Evolutionary conservation across 768 basidiomycete species (phyloP).

Genomic region (Leucosporidium creatinivorum): DNA sequence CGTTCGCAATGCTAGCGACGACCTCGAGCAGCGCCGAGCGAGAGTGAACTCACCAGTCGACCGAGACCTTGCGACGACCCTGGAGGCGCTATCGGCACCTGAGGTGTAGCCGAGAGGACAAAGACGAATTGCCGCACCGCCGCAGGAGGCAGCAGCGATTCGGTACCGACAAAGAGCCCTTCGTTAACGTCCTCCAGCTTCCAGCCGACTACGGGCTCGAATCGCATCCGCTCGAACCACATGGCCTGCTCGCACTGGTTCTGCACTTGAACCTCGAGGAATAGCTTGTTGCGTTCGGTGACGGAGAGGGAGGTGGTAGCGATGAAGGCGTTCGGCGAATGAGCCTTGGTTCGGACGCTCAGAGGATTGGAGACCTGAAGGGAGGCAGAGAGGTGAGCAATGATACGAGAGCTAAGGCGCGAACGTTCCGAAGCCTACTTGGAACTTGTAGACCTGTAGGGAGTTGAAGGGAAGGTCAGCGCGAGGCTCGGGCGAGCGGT

Average conservation of each 20-base stretch:
- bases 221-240: constrained; percentile 70
- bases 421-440: background rate
- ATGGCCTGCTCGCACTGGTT: constrained; percentile 71
- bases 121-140: constrained; percentile 84
- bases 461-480: background rate
- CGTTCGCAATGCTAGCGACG: background rate
- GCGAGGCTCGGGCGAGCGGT: background rate
- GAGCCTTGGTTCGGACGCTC: constrained; percentile 91
- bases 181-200: constrained; percentile 52
- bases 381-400: too few relatives aligned
- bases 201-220: constrained; percentile 68
- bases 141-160: constrained; percentile 66
- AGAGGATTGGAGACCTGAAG: constrained; percentile 82
- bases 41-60: constrained; percentile 41
- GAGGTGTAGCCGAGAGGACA: constrained; percentile 53
- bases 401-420: background rate
- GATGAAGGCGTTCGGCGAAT: constrained; percentile 50
- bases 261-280: constrained; percentile 87
- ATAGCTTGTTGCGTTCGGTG: constrained; percentile 67
- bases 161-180: constrained; percentile 37
- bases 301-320: constrained; percentile 56
- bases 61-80: constrained; percentile 55
- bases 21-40: background rate
- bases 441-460: constrained; percentile 18
- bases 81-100: constrained; percentile 40